Evolutionary conservation across 805 yeast species (phyloP).

Genomic region (Sporopachydermia lactativora): DNA sequence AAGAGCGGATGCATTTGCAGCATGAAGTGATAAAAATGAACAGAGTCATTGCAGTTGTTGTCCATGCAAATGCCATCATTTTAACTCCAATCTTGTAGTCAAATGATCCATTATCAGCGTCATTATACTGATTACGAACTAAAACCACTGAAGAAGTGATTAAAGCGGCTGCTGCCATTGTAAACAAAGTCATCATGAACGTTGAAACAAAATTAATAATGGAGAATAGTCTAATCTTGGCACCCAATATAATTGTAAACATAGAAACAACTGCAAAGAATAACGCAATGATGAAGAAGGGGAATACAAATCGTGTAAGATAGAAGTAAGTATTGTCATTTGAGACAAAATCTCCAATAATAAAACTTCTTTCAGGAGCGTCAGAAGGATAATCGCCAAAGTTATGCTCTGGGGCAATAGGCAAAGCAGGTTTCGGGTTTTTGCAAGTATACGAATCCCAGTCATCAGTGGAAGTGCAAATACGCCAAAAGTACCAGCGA

Average conservation of each 20-base stretch:
- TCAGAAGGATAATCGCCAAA: constrained; percentile 25
- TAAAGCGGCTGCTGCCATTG: constrained; percentile 1
- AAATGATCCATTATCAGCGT: background rate
- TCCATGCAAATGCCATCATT: background rate
- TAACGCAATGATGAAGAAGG: constrained; percentile 45
- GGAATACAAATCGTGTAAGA: constrained; percentile 54
- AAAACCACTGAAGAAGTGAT: background rate
- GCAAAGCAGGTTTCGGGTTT: constrained; percentile 53
- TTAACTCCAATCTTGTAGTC: background rate
- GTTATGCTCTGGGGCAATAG: constrained; percentile 71
- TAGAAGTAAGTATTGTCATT: constrained; percentile 33
- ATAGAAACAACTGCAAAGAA: constrained; percentile 37
- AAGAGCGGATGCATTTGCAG: background rate
- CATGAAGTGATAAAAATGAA: background rate
- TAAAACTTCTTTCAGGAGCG: background rate
- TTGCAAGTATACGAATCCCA: constrained; percentile 34
- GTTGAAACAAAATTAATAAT: background rate
- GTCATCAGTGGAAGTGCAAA: constrained; percentile 32
- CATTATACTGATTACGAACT: background rate
- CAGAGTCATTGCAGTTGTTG: background rate
- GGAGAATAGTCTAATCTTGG: background rate
- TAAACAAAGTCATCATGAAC: background rate
- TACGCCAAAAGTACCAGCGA: constrained; percentile 77
- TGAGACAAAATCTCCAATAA: background rate
- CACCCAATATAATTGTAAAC: constrained; percentile 18